Evolutionary conservation across 805 yeast species (phyloP).

Genomic region (Ogataea parapolymorpha): DNA sequence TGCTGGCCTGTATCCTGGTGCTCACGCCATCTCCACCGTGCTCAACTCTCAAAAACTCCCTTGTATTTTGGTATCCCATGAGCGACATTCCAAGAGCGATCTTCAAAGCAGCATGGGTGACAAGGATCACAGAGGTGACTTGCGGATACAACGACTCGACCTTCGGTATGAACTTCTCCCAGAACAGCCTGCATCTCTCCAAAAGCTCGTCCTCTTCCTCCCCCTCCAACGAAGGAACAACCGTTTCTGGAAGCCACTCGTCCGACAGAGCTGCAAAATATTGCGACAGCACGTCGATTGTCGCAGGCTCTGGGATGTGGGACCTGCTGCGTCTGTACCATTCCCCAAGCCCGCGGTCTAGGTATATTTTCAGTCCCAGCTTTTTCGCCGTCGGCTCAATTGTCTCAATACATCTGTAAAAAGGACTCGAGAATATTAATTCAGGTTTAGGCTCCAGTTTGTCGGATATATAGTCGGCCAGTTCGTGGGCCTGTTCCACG

Average conservation of each 20-base stretch:
- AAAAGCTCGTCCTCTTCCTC: slow-evolving; percentile 74
- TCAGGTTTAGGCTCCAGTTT: slow-evolving; percentile 54
- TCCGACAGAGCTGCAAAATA: slow-evolving; percentile 50
- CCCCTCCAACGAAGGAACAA: slow-evolving; percentile 63
- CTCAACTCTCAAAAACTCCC: slow-evolving; percentile 48
- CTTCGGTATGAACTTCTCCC: slow-evolving; percentile 53
- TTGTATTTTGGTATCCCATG: slow-evolving; percentile 47
- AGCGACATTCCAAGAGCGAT: slow-evolving; percentile 83
- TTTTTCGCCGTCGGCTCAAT: slow-evolving; percentile 62
- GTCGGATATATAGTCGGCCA: slow-evolving; percentile 58
- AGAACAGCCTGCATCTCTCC: slow-evolving; percentile 52
- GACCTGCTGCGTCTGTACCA: slow-evolving; percentile 78
- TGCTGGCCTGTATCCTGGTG: slow-evolving; percentile 61
- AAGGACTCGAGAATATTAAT: slow-evolving; percentile 75
- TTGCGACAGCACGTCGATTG: slow-evolving; percentile 41
- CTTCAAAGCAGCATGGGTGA: slow-evolving; percentile 92
- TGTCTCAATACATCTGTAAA: slow-evolving; percentile 86
- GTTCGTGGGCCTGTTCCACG: slow-evolving; percentile 77
- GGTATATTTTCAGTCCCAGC: slow-evolving; percentile 53
- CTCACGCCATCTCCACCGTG: slow-evolving; percentile 37
- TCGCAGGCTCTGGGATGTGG: slow-evolving; percentile 68
- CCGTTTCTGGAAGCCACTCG: slow-evolving; percentile 49
- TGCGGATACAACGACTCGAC: slow-evolving; percentile 58
- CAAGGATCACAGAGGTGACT: slow-evolving; percentile 60
- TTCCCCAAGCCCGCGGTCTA: slow-evolving; percentile 88